Conservation (phyloP, 2,329 filamentous ascomycete species). For the Sordariomycetes sp. region DNA sequence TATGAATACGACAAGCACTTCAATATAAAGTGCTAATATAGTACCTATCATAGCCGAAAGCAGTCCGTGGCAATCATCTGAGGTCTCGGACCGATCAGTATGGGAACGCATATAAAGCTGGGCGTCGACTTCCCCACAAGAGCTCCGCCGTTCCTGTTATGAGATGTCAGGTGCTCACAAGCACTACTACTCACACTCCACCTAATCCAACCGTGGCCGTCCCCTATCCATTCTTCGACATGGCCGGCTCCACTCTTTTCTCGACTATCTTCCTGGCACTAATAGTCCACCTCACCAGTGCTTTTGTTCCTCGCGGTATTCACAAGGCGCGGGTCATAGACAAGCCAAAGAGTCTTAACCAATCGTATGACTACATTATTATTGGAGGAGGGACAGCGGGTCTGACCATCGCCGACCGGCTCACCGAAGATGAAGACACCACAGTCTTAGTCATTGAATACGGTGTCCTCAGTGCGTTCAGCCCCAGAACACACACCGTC, state of each 20-base stretch:
- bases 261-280: conserved; percentile 1
- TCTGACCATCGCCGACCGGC: conserved; percentile 9
- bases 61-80: too few relatives aligned
- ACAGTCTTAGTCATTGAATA: conserved; percentile 10
- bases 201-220: not conserved
- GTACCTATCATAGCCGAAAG: too few relatives aligned
- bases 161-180: too few relatives aligned
- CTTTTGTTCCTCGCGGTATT: conserved; percentile 1
- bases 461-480: conserved; percentile 5
- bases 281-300: not conserved
- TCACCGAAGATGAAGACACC: conserved; percentile 9
- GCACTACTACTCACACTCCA: too few relatives aligned
- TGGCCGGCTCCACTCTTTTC: not conserved
- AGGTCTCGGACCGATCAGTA: too few relatives aligned
- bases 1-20: too few relatives aligned
- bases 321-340: conserved; percentile 1
- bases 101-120: too few relatives aligned
- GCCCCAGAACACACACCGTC: too few relatives aligned
- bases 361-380: conserved; percentile 11
- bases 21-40: too few relatives aligned
- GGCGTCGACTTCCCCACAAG: too few relatives aligned
- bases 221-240: not conserved
- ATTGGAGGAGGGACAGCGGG: conserved; percentile 10
- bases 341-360: not conserved
- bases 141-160: too few relatives aligned